Base-by-base conservation (phyloP, 345 rosid genomes). In the Gossypium thurberi region DNA sequence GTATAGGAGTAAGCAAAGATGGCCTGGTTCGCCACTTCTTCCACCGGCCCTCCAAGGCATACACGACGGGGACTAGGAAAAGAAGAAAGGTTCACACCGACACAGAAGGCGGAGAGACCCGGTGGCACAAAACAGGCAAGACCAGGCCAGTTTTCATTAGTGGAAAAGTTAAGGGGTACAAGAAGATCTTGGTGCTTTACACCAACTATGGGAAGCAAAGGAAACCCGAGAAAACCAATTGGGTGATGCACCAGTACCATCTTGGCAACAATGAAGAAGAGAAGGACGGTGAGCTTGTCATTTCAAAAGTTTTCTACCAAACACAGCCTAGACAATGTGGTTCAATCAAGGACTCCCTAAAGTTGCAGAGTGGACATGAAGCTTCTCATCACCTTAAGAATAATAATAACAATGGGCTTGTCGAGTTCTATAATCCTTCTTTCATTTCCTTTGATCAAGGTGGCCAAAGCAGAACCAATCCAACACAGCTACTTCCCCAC, bases 181-280 rank as follows among this genome's bases (percentile, higher is more conserved):
- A 94, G 82, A 94, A 94, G 76, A 94, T 94, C 74, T 82, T 94
- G 8, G 98, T 94, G 58, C 98, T 94, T 56, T 94, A 94, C 87
- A 92, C 98, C 56, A 94, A 92, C 81, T 94, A 94, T 17, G 97
- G 98, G 52, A 94, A 94, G 81, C 97, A 87, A 77, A 89, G 86
- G 75, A 94, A 92, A 73, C 98, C 97, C 0, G 95, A 94, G 81
- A 94, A 94, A 75, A 94, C 98, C 2, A 94, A 86, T 72, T 94
- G 98, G 98, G 97, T 94, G 8, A 94, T 94, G 98, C 98, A 94
- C 78, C 98, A 92, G 47, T 94, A 94, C 83, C 98, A 94, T 79
- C 88, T 94, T 42, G 98, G 98, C 55, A 81, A 77, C 76, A 87
- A 85, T 23, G 97, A 94, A 46, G 98, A 94, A 80, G 98, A 94